Conservation (phyloP, 139 green algal genomes). For the Spirogloea muscicola region DNA sequence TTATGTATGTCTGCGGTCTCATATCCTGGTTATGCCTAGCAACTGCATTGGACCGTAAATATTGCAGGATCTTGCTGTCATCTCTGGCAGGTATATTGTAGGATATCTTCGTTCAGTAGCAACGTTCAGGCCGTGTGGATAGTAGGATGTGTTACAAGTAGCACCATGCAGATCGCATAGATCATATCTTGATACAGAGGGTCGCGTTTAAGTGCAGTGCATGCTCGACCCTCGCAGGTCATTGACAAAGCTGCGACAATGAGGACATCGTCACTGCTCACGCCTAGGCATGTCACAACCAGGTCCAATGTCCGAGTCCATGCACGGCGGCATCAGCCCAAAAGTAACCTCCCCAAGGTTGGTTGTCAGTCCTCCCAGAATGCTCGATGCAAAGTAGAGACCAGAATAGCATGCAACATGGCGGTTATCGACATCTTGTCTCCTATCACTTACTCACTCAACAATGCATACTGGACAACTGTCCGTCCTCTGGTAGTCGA, state of each 20-base stretch:
- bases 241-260: not conserved
- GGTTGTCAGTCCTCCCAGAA: not conserved
- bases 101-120: not conserved
- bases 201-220: not conserved
- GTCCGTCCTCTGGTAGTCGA: not conserved
- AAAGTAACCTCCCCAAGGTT: constrained; percentile 11
- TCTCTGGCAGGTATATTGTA: no score
- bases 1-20: not conserved
- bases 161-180: not conserved
- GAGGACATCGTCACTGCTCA: constrained; percentile 53
- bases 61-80: no score
- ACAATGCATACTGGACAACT: not conserved
- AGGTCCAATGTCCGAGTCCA: constrained; percentile 52
- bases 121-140: not conserved
- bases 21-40: not conserved
- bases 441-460: not conserved
- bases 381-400: not conserved
- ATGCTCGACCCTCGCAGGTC: not conserved
- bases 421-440: not conserved
- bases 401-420: not conserved
- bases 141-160: not conserved
- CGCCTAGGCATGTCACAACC: constrained; percentile 63
- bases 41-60: no score
- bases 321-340: constrained; percentile 38
- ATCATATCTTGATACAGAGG: not conserved